Base-by-base conservation (phyloP, 2,329 filamentous ascomycete species). In the Alternaria tenuissima region DNA sequence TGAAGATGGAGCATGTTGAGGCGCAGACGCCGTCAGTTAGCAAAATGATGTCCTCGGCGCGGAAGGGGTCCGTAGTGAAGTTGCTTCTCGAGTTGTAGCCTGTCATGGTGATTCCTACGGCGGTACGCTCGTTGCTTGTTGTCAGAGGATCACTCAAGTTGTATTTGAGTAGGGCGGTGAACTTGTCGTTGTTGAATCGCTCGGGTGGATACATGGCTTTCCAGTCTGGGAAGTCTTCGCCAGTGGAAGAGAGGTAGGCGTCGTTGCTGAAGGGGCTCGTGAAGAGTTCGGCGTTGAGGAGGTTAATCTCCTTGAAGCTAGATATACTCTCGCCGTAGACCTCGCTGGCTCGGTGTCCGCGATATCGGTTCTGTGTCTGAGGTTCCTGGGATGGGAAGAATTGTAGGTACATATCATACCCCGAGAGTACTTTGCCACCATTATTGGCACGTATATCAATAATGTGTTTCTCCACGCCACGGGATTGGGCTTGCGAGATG, bases 381-480 rank as follows among this genome's bases (percentile, higher is more conserved):
- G 81, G 80, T 1, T 76, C 69, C 7, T 78, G 66, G 0, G 63
- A 64, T 0, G 85, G 86, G 75, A 87, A 87, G 64, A 88, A 81
- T 67, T 86, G 82, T 14, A 80, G 79, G 64, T 88, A 89, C 4
- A 73, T 69, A 57, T 82, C 80, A 65, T 79, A 80, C 38, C 77
- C 80, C 0, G 75, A 70, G 5, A 78, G 56, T 7, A 80, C 70
- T 20, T 72, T 75, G 14, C 89, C 89, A 22, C 89, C 89, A 0
- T 80, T 80, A 66, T 91, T 92, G 9, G 79, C 81, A 5, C 85
- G 83, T 6, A 91, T 68, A 66, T 91, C 89, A 62, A 91, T 85
- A 47, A 91, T 81, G 7, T 91, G 79, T 68, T 86, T 88, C 24
- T 79, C 83, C 65, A 87, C 86, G 1, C 82, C 80, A 5, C 80